Percentiles rank a stretch among this genome's conserved stretches.
phyloP scores from a whole-genome alignment of 306 rosid genomes.

The Trifolium subterraneum region DNA sequence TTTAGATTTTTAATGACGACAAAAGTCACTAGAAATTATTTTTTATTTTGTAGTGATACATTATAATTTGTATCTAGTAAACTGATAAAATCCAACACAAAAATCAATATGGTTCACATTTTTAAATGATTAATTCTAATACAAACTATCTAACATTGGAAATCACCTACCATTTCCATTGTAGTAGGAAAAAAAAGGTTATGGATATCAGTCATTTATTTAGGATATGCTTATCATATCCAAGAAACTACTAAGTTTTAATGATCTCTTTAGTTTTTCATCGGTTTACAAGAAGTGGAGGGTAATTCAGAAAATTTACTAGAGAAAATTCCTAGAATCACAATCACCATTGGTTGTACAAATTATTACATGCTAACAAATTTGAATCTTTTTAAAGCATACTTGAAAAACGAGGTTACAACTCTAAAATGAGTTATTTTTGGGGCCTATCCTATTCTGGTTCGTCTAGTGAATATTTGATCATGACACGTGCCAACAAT shows the following conservation, averaged over 20 bases:
- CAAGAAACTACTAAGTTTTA: background rate
- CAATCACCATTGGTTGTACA: background rate
- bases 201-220: background rate
- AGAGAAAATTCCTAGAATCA: background rate
- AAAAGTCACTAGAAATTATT: too few species aligned
- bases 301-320: background rate
- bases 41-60: too few species aligned
- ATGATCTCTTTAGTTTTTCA: background rate
- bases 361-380: background rate
- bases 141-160: background rate
- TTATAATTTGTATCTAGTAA: too few species aligned
- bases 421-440: background rate
- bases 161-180: background rate
- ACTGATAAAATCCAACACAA: too few species aligned
- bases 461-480: constrained; percentile 24
- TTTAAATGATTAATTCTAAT: too few species aligned
- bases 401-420: background rate
- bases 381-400: background rate
- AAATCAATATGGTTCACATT: too few species aligned
- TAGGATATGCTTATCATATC: background rate
- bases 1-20: too few species aligned
- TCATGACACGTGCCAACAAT: background rate
- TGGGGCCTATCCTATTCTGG: background rate
- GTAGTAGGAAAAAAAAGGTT: background rate
- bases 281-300: background rate